phyloP scores from a whole-genome alignment of 495 filamentous ascomycete genomes.

The Penicillium diatomitis region DNA sequence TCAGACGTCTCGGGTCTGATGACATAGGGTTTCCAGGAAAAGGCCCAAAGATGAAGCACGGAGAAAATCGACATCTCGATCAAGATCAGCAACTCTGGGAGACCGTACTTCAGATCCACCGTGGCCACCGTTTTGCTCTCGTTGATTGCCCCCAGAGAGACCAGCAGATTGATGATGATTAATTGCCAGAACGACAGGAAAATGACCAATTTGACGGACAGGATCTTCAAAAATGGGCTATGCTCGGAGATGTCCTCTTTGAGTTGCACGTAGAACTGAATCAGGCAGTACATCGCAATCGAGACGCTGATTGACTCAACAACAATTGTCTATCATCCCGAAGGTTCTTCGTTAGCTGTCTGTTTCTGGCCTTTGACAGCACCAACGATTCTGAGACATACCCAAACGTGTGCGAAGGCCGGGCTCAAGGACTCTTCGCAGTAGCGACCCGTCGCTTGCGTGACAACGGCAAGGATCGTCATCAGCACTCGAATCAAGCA shows the following conservation, averaged over 20 bases:
- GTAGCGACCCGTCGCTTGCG: slow-evolving; percentile 51
- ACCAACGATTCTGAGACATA: slow-evolving; percentile 21
- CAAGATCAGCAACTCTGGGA: slow-evolving; percentile 70
- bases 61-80: slow-evolving; percentile 84
- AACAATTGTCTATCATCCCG: slow-evolving; percentile 43
- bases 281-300: slow-evolving; percentile 86
- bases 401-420: slow-evolving; percentile 62
- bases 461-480: slow-evolving; percentile 44
- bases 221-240: slow-evolving; percentile 69
- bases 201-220: slow-evolving; percentile 88
- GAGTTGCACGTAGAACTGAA: slow-evolving; percentile 82
- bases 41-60: slow-evolving; percentile 74
- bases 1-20: slow-evolving; percentile 25
- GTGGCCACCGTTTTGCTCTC: slow-evolving; percentile 51
- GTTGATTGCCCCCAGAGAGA: slow-evolving; percentile 52
- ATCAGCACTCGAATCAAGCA: slow-evolving; percentile 62
- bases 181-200: slow-evolving; percentile 94
- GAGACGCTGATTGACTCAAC: slow-evolving; percentile 67
- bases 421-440: slow-evolving; percentile 59
- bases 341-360: no score
- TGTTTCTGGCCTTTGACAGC: no score
- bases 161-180: slow-evolving; percentile 61
- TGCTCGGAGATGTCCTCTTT: slow-evolving; percentile 59
- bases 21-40: slow-evolving; percentile 63
- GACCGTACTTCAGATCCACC: slow-evolving; percentile 70